Evolutionary conservation across 177 flowering plant genomes (phyloP), one percentile per base, ranked within the genome.

Genomic region (Tripterygium wilfordii): DNA sequence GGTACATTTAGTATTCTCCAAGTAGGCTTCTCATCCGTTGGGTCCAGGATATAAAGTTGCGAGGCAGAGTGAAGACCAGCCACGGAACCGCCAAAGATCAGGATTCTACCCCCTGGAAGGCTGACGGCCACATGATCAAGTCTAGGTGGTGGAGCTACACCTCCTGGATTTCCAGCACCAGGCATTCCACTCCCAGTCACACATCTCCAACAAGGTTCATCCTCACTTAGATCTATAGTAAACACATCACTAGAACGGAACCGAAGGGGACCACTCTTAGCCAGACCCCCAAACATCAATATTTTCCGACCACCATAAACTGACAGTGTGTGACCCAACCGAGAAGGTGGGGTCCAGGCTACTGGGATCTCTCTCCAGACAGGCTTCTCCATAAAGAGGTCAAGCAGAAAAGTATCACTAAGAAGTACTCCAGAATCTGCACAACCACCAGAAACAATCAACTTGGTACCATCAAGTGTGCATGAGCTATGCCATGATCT

Each of bases 401-500:
- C 96, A 49, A 88, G 79, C 21, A 80, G 65, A 59, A 85, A 85
- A 13, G 90, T 88, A 30, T 85, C 96, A 41, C 94, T 88, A 13
- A 88, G 74, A 44, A 88, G 90, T 23, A 85, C 96, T 21, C 96
- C 94, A 38, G 94, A 80, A 67, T 88, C 96, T 23, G 96, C 88
- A 67, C 96, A 88, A 8, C 96, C 96, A 53, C 96, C 94, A 27
- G 90, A 88, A 46, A 85, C 94, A 15, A 88, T 72, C 67, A 88
- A 60, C 65, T 85, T 82, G 14, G 84, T 77, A 17, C 96, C 96
- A 62, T 85, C 96, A 45, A 88, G 86, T 7, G 90, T 88, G 68
- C 96, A 88, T 3, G 96, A 88, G 57, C 96, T 88, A 54, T 88
- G 96, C 96, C 96, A 88, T 55, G 96, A 85, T 69, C 96, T 75